Conservation (phyloP, 2,329 filamentous ascomycete genomes). For the Xylaria sp. region DNA sequence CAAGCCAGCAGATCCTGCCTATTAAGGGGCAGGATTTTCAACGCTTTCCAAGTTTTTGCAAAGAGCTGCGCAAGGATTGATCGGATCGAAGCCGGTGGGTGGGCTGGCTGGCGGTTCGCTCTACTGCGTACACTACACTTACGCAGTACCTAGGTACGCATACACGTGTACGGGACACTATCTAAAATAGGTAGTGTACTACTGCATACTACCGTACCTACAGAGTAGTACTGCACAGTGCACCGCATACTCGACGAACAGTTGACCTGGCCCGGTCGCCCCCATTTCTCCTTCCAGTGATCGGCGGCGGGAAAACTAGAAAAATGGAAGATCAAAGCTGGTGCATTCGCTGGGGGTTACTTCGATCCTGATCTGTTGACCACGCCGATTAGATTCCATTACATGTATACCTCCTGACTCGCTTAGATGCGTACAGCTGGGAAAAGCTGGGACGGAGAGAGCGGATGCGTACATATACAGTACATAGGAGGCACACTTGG, state of each 20-base stretch:
- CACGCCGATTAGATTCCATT: neutral
- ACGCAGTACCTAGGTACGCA: too few species aligned
- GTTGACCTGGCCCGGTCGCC: slow-evolving; percentile 20
- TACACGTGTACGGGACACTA: too few species aligned
- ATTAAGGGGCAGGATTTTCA: slow-evolving; percentile 20
- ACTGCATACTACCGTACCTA: neutral
- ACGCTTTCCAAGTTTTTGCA: neutral
- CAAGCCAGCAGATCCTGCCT: slow-evolving; percentile 31
- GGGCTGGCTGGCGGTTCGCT: neutral
- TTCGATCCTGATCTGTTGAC: slow-evolving; percentile 1
- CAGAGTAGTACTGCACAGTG: neutral
- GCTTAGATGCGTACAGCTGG: slow-evolving; percentile 6
- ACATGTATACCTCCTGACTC: neutral
- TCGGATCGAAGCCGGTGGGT: slow-evolving; percentile 20
- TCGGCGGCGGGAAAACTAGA: slow-evolving; percentile 8
- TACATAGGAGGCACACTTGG: neutral
- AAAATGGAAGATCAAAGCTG: slow-evolving; percentile 6
- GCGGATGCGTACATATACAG: neutral
- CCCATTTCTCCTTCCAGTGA: slow-evolving; percentile 12
- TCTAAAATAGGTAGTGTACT: too few species aligned
- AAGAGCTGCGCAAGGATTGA: slow-evolving; percentile 19
- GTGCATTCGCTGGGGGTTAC: neutral
- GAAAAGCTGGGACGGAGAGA: neutral
- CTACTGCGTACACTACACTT: neutral
- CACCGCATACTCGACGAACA: neutral